Conservation (phyloP, 306 rosid genomes). For the Glycine latifolia region DNA sequence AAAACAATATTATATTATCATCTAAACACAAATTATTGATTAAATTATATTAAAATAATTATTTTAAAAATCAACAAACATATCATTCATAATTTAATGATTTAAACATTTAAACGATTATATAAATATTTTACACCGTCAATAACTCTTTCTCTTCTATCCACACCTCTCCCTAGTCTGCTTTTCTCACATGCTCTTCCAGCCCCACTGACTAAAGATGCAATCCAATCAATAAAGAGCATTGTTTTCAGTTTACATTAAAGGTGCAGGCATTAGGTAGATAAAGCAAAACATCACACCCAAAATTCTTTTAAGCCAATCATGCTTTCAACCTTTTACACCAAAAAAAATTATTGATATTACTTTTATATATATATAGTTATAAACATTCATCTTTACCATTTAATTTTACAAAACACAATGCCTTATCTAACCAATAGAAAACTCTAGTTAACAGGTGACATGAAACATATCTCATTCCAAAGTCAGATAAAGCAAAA, state of each 20-base stretch:
- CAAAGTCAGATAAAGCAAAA: constrained; percentile 7
- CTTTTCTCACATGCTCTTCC: constrained; percentile 15
- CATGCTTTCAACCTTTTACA: constrained; percentile 1
- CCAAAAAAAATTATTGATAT: neutral
- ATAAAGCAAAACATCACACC: neutral
- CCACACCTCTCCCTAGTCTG: neutral
- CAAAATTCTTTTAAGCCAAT: constrained; percentile 10
- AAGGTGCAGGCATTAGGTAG: constrained; percentile 1
- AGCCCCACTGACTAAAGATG: neutral
- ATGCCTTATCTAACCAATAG: constrained; percentile 2
- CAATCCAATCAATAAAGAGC: neutral
- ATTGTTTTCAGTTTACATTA: constrained; percentile 15
- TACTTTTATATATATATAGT: neutral
- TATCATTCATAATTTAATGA: too few relatives aligned
- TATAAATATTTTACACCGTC: too few relatives aligned
- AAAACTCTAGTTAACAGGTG: constrained; percentile 20
- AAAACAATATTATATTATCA: too few relatives aligned
- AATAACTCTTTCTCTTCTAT: too few relatives aligned
- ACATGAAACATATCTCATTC: constrained; percentile 1
- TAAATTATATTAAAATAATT: too few relatives aligned
- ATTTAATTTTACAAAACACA: neutral
- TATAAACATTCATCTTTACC: neutral
- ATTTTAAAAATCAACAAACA: too few relatives aligned
- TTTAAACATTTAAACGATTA: too few relatives aligned
- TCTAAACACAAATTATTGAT: too few relatives aligned